Percentiles rank a stretch among this genome's conserved stretches.
These are phyloP conservation scores for Vigna nakashimae DNA, from an alignment of 306 rosid genomes.

Conservation along the genomic window DNA sequence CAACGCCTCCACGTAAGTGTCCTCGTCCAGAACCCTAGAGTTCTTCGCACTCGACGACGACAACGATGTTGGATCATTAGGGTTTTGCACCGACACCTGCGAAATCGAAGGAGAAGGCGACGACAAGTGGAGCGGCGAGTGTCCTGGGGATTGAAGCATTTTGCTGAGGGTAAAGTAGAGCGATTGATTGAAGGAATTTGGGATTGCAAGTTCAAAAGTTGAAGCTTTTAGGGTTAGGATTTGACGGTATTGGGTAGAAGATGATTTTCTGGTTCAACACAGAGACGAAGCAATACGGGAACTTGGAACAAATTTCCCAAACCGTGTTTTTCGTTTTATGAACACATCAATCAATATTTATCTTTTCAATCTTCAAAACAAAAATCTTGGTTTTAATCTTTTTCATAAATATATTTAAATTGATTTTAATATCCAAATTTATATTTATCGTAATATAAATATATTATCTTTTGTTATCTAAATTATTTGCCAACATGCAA, in stretches of 20 bases:
- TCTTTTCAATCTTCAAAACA: neutral
- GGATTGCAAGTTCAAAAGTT: neutral
- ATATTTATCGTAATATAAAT: too few species aligned
- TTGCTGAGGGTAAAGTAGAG: neutral
- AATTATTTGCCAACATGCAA: too few species aligned
- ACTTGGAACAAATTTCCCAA: slow-evolving; percentile 1
- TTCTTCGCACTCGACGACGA: slow-evolving; percentile 29
- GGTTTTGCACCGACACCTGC: slow-evolving; percentile 48
- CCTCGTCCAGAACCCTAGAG: slow-evolving; percentile 81
- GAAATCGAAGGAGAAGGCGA: slow-evolving; percentile 71
- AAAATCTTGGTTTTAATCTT: too few species aligned
- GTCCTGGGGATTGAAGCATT: slow-evolving; percentile 95
- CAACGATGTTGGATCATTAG: slow-evolving; percentile 41
- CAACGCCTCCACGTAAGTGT: slow-evolving; percentile 78
- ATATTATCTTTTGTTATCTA: too few species aligned
- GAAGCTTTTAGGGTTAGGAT: slow-evolving; percentile 33
- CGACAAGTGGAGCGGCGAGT: slow-evolving; percentile 86
- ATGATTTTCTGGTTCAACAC: neutral
- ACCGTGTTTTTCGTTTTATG: neutral
- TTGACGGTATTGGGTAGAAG: neutral
- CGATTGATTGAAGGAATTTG: slow-evolving; percentile 11
- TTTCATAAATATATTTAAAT: too few species aligned
- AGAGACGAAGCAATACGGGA: neutral
- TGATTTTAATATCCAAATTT: too few species aligned
- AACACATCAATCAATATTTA: neutral